Evolutionary conservation across 192 early-diverging fungal genomes (phyloP).

Genomic region (Dispira simplex): DNA sequence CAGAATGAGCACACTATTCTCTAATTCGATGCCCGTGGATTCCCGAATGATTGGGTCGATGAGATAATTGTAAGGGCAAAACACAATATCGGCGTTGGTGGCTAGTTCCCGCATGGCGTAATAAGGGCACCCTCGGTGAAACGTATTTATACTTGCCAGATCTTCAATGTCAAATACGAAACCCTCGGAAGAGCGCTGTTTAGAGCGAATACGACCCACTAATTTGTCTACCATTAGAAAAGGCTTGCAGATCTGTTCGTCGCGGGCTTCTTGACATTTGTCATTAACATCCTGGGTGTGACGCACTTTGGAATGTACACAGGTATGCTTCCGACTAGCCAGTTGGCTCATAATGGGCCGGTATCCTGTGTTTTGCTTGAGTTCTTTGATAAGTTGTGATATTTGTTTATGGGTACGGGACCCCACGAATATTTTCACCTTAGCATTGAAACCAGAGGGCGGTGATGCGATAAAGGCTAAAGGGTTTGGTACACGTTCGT

Average conservation of each 20-base stretch:
- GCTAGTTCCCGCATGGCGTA: conserved; percentile 30
- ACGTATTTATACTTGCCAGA: conserved; percentile 23
- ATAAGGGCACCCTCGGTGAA: conserved; percentile 32
- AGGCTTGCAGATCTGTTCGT: conserved; percentile 1
- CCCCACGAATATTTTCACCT: conserved; percentile 27
- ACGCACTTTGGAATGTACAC: conserved; percentile 20
- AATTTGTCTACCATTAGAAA: conserved; percentile 12
- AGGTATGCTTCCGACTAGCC: conserved; percentile 35
- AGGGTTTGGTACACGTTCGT: not conserved
- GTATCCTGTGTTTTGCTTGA: conserved; percentile 36
- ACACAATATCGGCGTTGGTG: conserved; percentile 32
- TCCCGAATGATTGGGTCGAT: conserved; percentile 38
- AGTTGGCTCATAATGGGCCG: conserved; percentile 30
- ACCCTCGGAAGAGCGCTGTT: conserved; percentile 1
- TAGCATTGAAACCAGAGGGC: not conserved
- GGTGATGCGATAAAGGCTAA: not conserved
- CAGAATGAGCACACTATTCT: conserved; percentile 32
- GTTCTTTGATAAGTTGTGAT: conserved; percentile 33
- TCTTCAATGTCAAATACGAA: conserved; percentile 44
- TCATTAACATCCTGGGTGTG: conserved; percentile 24
- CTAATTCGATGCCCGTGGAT: conserved; percentile 29
- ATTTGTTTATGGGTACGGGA: conserved; percentile 44
- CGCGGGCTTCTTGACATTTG: conserved; percentile 12
- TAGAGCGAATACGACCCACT: not conserved
- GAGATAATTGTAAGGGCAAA: conserved; percentile 52